phyloP scores from a whole-genome alignment of 805 yeast species.

The Kodamaea neixiangensis region DNA sequence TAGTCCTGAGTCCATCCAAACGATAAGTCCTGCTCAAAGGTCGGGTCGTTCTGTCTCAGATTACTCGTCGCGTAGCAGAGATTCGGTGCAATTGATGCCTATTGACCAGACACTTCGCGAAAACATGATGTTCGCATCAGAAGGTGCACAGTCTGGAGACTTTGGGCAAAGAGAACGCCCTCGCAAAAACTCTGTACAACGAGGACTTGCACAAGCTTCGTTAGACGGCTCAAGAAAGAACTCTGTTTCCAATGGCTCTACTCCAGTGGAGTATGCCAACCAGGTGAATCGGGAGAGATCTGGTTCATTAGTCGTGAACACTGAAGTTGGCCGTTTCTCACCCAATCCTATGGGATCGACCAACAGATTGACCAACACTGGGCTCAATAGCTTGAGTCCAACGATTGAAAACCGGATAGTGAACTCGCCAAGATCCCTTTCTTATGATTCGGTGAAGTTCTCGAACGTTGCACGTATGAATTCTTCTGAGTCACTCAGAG shows the following conservation, averaged over 20 bases:
- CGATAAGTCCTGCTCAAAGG: background rate
- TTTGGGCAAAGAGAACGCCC: background rate
- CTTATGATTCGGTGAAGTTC: background rate
- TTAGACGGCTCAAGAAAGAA: background rate
- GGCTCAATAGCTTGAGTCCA: background rate
- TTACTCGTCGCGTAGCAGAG: background rate
- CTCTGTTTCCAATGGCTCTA: background rate
- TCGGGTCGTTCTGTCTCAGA: background rate
- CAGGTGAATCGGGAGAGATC: background rate
- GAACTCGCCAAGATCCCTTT: background rate
- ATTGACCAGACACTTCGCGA: background rate
- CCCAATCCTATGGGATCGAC: background rate
- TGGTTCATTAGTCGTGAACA: background rate
- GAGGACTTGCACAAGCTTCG: background rate
- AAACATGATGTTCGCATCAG: background rate
- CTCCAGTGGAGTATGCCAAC: background rate
- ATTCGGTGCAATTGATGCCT: constrained; percentile 2
- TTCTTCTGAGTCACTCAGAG: background rate
- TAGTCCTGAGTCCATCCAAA: background rate
- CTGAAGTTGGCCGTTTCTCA: background rate
- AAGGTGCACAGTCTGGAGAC: background rate
- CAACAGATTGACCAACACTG: background rate
- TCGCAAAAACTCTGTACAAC: background rate
- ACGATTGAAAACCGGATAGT: background rate
- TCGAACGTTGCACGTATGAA: background rate